Conservation (phyloP, 2,329 filamentous ascomycete species). For the Chaetomiaceae sp. region DNA sequence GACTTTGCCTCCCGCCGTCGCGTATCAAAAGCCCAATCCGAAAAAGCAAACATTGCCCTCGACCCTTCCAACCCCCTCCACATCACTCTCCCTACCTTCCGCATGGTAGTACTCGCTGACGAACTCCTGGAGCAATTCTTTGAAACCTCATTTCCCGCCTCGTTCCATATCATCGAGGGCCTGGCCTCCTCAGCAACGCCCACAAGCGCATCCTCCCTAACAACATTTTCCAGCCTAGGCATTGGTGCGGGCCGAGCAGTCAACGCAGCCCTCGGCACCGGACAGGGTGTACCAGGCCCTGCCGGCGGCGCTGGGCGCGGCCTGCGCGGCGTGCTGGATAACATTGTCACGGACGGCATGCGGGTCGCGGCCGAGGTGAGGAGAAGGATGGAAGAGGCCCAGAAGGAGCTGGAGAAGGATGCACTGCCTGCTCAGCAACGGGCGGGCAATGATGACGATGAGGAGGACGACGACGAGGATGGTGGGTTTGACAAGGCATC, state of each 20-base stretch:
- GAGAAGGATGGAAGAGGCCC: slow-evolving; percentile 90
- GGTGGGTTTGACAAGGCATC: slow-evolving; percentile 24
- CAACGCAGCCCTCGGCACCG: background rate
- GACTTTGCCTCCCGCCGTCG: slow-evolving; percentile 33
- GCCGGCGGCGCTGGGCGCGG: slow-evolving; percentile 52
- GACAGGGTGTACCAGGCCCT: background rate
- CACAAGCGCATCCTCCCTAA: slow-evolving; percentile 61
- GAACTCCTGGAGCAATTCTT: slow-evolving; percentile 96
- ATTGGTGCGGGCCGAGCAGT: slow-evolving; percentile 44
- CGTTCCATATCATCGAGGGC: slow-evolving; percentile 79
- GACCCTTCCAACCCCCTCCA: slow-evolving; percentile 91
- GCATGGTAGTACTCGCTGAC: slow-evolving; percentile 96
- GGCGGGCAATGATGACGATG: slow-evolving; percentile 67
- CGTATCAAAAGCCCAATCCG: slow-evolving; percentile 62
- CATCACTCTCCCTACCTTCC: slow-evolving; percentile 94
- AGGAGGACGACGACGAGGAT: slow-evolving; percentile 24
- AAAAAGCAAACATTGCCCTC: slow-evolving; percentile 81
- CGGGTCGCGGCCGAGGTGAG: slow-evolving; percentile 89
- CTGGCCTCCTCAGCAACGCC: slow-evolving; percentile 43
- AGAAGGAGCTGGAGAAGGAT: slow-evolving; percentile 83
- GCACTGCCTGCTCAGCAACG: slow-evolving; percentile 57
- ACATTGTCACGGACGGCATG: slow-evolving; percentile 97
- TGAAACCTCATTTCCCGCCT: slow-evolving; percentile 88
- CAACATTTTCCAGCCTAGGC: slow-evolving; percentile 75
- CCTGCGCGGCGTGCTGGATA: slow-evolving; percentile 87